Percentiles rank a stretch among this genome's conserved stretches.
These are phyloP conservation scores for Aspergillus avenaceus DNA, from an alignment of 495 filamentous ascomycete species.

Conservation along the genomic window DNA sequence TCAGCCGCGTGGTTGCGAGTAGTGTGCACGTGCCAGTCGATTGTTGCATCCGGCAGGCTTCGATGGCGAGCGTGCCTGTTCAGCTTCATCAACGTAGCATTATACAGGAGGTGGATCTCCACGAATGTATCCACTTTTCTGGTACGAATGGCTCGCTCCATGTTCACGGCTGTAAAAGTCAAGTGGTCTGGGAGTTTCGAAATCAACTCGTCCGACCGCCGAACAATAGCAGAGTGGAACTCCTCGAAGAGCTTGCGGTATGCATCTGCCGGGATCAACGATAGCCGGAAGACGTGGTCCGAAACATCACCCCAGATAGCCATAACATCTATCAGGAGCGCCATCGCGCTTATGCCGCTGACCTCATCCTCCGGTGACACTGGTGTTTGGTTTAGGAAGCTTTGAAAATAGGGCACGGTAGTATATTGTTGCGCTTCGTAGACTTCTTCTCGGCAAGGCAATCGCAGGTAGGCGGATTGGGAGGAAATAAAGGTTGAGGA, in stretches of 20 bases:
- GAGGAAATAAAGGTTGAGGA: slow-evolving; percentile 35
- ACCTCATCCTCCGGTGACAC: slow-evolving; percentile 24
- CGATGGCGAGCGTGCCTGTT: slow-evolving; percentile 54
- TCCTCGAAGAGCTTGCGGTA: slow-evolving; percentile 42
- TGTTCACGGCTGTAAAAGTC: slow-evolving; percentile 45
- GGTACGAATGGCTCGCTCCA: slow-evolving; percentile 41
- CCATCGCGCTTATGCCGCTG: slow-evolving; percentile 50
- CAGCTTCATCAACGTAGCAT: slow-evolving; percentile 56
- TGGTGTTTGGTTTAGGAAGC: slow-evolving; percentile 30
- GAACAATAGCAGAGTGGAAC: slow-evolving; percentile 47
- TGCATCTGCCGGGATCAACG: slow-evolving; percentile 41
- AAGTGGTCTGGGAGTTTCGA: slow-evolving; percentile 42
- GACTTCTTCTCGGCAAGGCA: slow-evolving; percentile 53
- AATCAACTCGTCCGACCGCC: slow-evolving; percentile 47
- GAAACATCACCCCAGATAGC: slow-evolving; percentile 63
- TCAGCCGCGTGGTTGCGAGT: slow-evolving; percentile 40
- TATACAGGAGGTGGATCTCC: slow-evolving; percentile 58
- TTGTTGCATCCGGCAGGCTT: slow-evolving; percentile 23
- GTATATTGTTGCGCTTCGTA: slow-evolving; percentile 54
- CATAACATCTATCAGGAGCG: slow-evolving; percentile 54
- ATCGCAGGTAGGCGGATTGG: slow-evolving; percentile 58
- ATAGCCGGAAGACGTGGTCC: slow-evolving; percentile 50
- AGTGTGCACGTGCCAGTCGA: slow-evolving; percentile 33
- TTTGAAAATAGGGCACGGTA: slow-evolving; percentile 55
- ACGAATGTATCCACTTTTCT: slow-evolving; percentile 52